Evolutionary conservation across 441 rosid genomes (phyloP), one percentile per base, ranked within the genome.

Genomic region (Eruca vesicaria): DNA sequence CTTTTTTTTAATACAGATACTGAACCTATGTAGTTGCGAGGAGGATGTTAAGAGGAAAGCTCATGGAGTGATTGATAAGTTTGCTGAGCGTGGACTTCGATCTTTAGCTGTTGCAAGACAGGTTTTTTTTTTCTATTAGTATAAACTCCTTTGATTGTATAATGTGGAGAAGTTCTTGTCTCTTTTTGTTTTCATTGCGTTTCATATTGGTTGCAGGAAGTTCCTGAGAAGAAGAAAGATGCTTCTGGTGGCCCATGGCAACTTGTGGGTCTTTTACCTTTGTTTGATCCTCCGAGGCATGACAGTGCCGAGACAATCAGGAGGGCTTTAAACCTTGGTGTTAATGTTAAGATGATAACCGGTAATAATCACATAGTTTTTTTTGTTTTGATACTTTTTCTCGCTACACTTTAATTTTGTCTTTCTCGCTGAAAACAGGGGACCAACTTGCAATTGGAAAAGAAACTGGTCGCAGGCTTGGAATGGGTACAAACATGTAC

Each of bases 401-500:
- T 66, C 11, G 43, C 68, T 21, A 15, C 29, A 18, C 35, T 58
- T 31, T 62, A 10, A 33, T 35, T 20, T 62, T 29, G 7, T 56
- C 33, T 59, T 68, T 75, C 8, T 68, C 62, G 48, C 7, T 67
- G 15, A 63, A 36, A 53, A 41, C 76, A 92, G 98, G 98, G 65
- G 98, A 93, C 84, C 98, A 93, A 69, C 95, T 93, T 74, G 98
- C 97, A 29, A 92, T 92, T 68, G 97, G 36, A 20, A 92, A 92
- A 82, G 98, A 92, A 89, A 92, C 98, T 4, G 98, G 93, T 19
- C 74, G 98, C 69, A 87, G 96, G 85, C 96, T 92, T 75, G 96
- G 97, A 62, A 92, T 92, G 97, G 98, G 98, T 68, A 93, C 95
- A 18, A 93, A 90, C 74, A 93, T 93, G 98, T 93, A 93, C 72